These are phyloP conservation scores for Chenopodium quinoa DNA, from an alignment of 148 eudicot species.

Conservation along the genomic window DNA sequence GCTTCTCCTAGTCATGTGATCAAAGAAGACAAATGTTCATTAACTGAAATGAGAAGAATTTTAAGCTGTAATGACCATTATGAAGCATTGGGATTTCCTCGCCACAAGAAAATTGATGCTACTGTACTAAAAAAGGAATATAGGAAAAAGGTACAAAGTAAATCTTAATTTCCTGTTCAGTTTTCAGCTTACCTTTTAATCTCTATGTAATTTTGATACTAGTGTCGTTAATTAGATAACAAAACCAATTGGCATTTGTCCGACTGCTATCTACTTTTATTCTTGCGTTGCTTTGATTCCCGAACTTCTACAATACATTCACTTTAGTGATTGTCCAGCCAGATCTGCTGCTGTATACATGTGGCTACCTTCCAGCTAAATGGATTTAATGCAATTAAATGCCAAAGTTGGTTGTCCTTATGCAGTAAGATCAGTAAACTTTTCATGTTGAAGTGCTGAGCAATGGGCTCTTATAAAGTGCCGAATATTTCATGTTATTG, in stretches of 20 bases:
- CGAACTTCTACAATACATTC: background rate
- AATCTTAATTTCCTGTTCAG: background rate
- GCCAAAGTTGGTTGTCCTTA: background rate
- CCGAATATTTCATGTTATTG: background rate
- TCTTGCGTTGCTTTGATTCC: background rate
- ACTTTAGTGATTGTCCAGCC: background rate
- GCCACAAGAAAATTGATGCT: slow-evolving; percentile 70
- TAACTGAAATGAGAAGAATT: slow-evolving; percentile 80
- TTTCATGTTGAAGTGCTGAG: background rate
- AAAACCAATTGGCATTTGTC: background rate
- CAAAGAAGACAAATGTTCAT: slow-evolving; percentile 62
- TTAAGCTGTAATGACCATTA: slow-evolving; percentile 70
- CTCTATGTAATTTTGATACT: background rate
- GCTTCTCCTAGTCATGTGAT: slow-evolving; percentile 51
- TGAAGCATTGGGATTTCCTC: slow-evolving; percentile 80
- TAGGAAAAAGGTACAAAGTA: slow-evolving; percentile 61
- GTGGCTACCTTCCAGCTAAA: background rate
- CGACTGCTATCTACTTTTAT: background rate
- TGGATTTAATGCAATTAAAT: background rate
- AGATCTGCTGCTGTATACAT: background rate
- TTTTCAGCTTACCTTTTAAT: background rate
- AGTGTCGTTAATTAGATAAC: background rate
- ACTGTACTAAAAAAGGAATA: slow-evolving; percentile 81
- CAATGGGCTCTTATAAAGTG: background rate
- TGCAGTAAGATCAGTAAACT: background rate